Percentiles rank a stretch among this genome's conserved stretches.
phyloP scores from a whole-genome alignment of 139 green algal genomes.

The Chlorella ohadii region DNA sequence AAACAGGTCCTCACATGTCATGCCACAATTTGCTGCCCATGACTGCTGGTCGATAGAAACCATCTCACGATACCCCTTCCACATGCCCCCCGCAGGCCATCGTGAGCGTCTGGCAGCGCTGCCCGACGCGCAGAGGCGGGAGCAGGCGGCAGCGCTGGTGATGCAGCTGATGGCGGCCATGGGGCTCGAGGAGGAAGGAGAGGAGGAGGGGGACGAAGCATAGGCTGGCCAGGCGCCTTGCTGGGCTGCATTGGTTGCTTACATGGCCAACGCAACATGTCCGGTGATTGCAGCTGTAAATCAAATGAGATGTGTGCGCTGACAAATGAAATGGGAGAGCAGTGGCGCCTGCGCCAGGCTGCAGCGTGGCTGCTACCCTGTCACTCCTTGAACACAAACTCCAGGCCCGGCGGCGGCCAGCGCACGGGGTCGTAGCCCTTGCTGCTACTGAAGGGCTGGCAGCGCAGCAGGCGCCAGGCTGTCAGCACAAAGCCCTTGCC shows the following conservation, averaged over 20 bases:
- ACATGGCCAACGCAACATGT: no score
- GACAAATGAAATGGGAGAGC: no score
- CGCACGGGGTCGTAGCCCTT: slow-evolving; percentile 52
- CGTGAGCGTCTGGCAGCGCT: slow-evolving; percentile 9
- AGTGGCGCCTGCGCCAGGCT: no score
- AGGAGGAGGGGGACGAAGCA: neutral
- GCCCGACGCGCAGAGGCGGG: slow-evolving; percentile 17
- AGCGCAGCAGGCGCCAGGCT: slow-evolving; percentile 81
- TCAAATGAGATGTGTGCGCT: no score
- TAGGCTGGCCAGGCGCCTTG: no score
- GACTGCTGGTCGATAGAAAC: no score
- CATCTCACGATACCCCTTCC: no score
- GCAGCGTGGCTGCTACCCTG: no score
- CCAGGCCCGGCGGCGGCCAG: slow-evolving; percentile 57
- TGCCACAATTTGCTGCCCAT: no score
- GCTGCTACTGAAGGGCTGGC: slow-evolving; percentile 68
- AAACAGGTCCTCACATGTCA: no score
- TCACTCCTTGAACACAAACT: slow-evolving; percentile 5
- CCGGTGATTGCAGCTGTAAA: no score
- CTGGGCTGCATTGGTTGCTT: no score
- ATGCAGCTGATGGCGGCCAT: slow-evolving; percentile 32
- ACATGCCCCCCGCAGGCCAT: neutral
- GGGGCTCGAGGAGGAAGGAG: slow-evolving; percentile 30
- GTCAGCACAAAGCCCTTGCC: slow-evolving; percentile 76
- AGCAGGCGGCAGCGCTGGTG: slow-evolving; percentile 18